A percentile compares a stretch with the other conserved stretches of the same genome.
Conservation (phyloP, 1,139 yeast genomes). For the Blastobotrys arbuscula region DNA sequence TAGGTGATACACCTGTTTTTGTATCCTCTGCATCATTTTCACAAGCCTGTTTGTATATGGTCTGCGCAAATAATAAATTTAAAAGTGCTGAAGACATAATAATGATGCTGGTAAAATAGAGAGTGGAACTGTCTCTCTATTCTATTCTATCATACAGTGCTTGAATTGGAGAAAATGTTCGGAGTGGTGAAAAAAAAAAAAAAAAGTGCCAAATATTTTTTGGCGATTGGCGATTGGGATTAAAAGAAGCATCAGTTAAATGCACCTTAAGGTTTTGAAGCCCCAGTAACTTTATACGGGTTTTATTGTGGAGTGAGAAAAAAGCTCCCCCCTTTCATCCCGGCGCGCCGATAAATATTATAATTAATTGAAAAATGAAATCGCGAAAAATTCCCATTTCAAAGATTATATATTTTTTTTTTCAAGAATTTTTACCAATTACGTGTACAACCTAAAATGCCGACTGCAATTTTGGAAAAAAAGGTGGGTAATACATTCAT, state of each 20-base stretch:
- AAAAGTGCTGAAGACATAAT: conserved; percentile 30
- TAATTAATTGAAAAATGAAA: no score
- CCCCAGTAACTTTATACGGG: no score
- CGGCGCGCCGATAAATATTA: no score
- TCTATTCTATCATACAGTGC: no score
- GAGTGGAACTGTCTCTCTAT: background rate
- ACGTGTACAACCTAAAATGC: conserved; percentile 5
- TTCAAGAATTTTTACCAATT: no score
- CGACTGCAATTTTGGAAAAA: conserved; percentile 7
- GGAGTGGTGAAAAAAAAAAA: conserved; percentile 2
- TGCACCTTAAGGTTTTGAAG: no score
- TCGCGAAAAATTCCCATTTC: background rate
- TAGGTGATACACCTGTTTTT: conserved; percentile 1
- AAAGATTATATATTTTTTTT: background rate
- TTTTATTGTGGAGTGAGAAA: no score
- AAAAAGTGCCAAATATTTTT: background rate
- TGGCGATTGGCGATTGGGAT: background rate
- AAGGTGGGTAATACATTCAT: background rate
- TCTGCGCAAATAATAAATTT: conserved; percentile 31
- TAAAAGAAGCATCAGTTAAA: no score
- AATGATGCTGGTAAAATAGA: conserved; percentile 2
- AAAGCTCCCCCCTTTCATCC: no score
- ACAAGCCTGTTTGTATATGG: conserved; percentile 29
- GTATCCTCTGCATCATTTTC: conserved; percentile 20
- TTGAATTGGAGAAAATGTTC: background rate